Conservation (phyloP, 352 stramenopile species). For the Pythium scleroteichum region DNA sequence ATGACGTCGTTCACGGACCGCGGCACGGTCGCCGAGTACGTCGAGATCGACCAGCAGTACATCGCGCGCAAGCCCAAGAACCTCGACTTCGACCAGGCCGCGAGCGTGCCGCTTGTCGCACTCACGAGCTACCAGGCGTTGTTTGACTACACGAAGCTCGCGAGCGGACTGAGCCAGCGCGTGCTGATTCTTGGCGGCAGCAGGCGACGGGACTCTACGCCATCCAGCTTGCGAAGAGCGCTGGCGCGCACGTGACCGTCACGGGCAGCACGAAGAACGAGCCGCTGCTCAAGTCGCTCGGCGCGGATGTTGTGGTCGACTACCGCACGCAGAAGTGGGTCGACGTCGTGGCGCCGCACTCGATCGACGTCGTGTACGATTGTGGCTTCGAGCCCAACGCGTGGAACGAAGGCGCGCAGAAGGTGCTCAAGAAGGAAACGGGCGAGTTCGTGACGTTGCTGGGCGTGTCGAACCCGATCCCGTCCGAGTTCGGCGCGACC, state of each 20-base stretch:
- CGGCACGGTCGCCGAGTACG: conserved; percentile 39
- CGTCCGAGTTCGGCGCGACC: conserved; percentile 53
- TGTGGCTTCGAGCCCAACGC: conserved; percentile 25
- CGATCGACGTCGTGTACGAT: conserved; percentile 20
- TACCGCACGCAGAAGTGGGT: conserved; percentile 42
- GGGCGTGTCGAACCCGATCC: conserved; percentile 34
- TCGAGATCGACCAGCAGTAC: conserved; percentile 27
- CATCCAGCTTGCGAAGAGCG: conserved; percentile 11
- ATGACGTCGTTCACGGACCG: conserved; percentile 17
- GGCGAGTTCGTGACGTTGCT: conserved; percentile 40
- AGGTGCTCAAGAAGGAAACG: conserved; percentile 35
- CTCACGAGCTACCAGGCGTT: conserved; percentile 42
- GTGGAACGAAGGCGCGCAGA: conserved; percentile 38
- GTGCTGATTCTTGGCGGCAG: conserved; percentile 40
- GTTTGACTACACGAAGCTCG: conserved; percentile 11
- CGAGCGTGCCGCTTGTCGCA: conserved; percentile 26
- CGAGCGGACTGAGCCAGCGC: conserved; percentile 7
- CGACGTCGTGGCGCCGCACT: conserved; percentile 21
- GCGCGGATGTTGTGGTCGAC: conserved; percentile 43
- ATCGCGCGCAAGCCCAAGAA: conserved; percentile 41
- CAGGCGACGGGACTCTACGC: conserved; percentile 39
- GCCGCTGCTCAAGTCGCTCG: conserved; percentile 34
- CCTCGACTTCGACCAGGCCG: conserved; percentile 38
- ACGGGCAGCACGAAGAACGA: conserved; percentile 38
- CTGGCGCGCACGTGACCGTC: conserved; percentile 22